Percentiles rank a stretch among this genome's conserved stretches.
phyloP scores from a whole-genome alignment of 2,329 filamentous ascomycete genomes.

The Colletotrichum sp. region DNA sequence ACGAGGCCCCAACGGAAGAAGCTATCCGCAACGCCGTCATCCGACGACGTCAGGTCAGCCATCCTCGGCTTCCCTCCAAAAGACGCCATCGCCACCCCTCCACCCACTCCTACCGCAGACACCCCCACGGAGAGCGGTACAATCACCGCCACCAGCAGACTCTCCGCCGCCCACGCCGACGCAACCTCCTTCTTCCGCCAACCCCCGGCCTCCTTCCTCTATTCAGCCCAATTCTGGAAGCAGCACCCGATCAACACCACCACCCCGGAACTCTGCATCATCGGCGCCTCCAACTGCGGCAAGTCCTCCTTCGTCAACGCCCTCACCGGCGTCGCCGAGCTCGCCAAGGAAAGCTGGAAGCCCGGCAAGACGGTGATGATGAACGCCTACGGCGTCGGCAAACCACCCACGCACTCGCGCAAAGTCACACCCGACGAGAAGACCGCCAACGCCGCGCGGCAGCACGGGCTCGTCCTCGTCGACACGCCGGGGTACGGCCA shows the following conservation, averaged over 20 bases:
- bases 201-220: conserved; percentile 43
- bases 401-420: neutral
- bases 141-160: neutral
- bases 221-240: conserved; percentile 53
- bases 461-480: conserved; percentile 53
- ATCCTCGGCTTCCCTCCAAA: neutral
- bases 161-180: neutral
- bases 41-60: neutral
- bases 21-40: neutral
- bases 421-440: neutral
- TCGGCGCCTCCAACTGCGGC: conserved; percentile 88
- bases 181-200: conserved; percentile 5
- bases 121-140: neutral
- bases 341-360: conserved; percentile 54
- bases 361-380: conserved; percentile 60
- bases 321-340: conserved; percentile 58
- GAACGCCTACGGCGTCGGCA: conserved; percentile 61
- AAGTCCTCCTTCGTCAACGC: conserved; percentile 91
- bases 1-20: neutral
- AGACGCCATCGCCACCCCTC: neutral
- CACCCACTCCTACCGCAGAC: neutral
- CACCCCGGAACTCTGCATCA: conserved; percentile 72
- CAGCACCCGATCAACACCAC: conserved; percentile 56
- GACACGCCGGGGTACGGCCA: conserved; percentile 59
- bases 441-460: conserved; percentile 28